Evolutionary conservation across 495 filamentous ascomycete genomes (phyloP).

Genomic region (Penicillium samsonianum): DNA sequence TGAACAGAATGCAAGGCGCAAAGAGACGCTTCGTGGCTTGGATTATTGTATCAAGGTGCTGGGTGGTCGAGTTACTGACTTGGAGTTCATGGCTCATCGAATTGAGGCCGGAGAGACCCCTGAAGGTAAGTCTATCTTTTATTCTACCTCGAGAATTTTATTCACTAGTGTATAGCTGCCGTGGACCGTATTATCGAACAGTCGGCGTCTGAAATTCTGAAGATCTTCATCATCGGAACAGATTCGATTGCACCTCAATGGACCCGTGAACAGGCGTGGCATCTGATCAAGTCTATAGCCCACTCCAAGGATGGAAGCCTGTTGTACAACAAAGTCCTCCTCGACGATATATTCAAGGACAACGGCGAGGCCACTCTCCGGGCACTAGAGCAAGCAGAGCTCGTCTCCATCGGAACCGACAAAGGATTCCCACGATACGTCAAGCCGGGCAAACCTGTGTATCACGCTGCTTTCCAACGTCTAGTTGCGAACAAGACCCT

Average conservation of each 20-base stretch:
- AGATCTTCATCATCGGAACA: conserved; percentile 77
- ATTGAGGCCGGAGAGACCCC: conserved; percentile 89
- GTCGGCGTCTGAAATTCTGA: conserved; percentile 83
- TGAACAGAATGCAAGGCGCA: conserved; percentile 37
- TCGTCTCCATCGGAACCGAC: conserved; percentile 72
- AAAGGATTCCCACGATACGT: conserved; percentile 77
- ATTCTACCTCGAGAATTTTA: background rate
- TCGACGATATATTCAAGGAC: conserved; percentile 68
- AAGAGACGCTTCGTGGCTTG: conserved; percentile 59
- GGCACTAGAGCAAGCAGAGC: conserved; percentile 80
- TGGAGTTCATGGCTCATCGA: conserved; percentile 88
- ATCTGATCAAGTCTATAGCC: conserved; percentile 74
- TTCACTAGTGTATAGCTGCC: conserved; percentile 56
- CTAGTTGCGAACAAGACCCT: conserved; percentile 73
- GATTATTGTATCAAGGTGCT: conserved; percentile 79
- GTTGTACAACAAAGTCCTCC: conserved; percentile 79
- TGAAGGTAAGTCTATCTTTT: conserved; percentile 41
- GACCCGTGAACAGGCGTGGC: conserved; percentile 86
- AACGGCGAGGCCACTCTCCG: conserved; percentile 72
- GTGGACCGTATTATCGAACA: conserved; percentile 87
- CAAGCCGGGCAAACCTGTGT: conserved; percentile 83
- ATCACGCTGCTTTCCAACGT: conserved; percentile 74
- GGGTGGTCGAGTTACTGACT: conserved; percentile 88
- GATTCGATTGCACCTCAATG: conserved; percentile 55
- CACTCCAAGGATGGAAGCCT: conserved; percentile 52